These are phyloP conservation scores for Arthrobotrys conoides DNA, from an alignment of 2,329 filamentous ascomycete genomes.

Conservation along the genomic window DNA sequence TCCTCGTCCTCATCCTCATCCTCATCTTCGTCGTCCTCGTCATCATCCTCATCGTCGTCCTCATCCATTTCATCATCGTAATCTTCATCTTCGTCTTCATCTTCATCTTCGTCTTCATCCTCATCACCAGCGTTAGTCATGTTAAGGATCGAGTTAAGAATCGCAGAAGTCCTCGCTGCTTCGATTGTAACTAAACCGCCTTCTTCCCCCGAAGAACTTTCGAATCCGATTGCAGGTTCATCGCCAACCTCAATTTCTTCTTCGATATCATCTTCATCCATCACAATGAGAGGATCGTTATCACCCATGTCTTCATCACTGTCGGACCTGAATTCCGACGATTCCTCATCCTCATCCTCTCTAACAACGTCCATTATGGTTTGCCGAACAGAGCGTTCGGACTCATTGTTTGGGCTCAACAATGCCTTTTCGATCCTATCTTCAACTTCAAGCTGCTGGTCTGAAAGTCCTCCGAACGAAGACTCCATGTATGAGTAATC, in stretches of 20 bases:
- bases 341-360: constrained; percentile 39
- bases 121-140: constrained; percentile 30
- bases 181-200: neutral
- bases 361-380: constrained; percentile 62
- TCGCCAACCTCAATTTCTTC: constrained; percentile 50
- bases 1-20: constrained; percentile 61
- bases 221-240: constrained; percentile 1
- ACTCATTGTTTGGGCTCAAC: constrained; percentile 63
- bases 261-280: constrained; percentile 58
- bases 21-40: constrained; percentile 65
- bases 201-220: constrained; percentile 4
- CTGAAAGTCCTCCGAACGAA: constrained; percentile 73
- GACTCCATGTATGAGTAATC: constrained; percentile 74
- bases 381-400: constrained; percentile 55
- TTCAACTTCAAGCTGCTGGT: constrained; percentile 68
- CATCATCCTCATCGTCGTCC: constrained; percentile 63
- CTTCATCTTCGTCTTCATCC: constrained; percentile 34
- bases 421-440: constrained; percentile 65
- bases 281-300: constrained; percentile 63
- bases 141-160: constrained; percentile 40
- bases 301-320: constrained; percentile 62
- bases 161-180: constrained; percentile 38
- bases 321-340: constrained; percentile 38
- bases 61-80: constrained; percentile 62
- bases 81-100: constrained; percentile 44